Conservation (phyloP, 2,329 filamentous ascomycete species). For the Rutstroemia sp. region DNA sequence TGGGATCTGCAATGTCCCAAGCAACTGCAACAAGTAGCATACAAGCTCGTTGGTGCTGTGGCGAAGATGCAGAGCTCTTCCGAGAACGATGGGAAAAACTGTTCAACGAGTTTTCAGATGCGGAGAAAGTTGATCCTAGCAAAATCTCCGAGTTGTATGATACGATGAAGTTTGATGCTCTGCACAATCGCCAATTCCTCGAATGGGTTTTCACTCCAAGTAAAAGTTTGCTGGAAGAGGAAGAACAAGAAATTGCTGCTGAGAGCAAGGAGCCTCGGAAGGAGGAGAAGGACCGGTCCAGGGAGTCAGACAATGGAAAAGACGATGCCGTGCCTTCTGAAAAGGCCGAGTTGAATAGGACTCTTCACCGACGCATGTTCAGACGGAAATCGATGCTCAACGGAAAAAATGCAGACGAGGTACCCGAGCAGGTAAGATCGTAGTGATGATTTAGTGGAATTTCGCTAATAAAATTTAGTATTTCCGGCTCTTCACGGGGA, state of each 20-base stretch:
- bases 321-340: conserved; percentile 20
- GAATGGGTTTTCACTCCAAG: conserved; percentile 97
- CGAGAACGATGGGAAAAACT: conserved; percentile 97
- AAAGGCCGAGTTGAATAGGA: conserved; percentile 23
- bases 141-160: conserved; percentile 98
- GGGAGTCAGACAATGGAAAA: conserved; percentile 14
- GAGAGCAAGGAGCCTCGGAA: conserved; percentile 25
- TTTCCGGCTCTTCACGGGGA: conserved; percentile 83
- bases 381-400: conserved; percentile 54
- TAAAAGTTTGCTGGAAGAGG: conserved; percentile 67
- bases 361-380: conserved; percentile 43
- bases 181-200: conserved; percentile 92
- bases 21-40: conserved; percentile 60
- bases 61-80: conserved; percentile 91
- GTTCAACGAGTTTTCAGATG: conserved; percentile 92
- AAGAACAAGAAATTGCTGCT: conserved; percentile 34
- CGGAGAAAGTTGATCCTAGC: conserved; percentile 96
- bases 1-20: conserved; percentile 46
- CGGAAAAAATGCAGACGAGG: conserved; percentile 42
- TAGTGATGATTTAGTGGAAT: too few relatives aligned
- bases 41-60: conserved; percentile 90
- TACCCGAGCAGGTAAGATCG: conserved; percentile 32
- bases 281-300: conserved; percentile 17
- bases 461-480: conserved; percentile 40
- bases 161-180: conserved; percentile 98